Evolutionary conservation across 108 stramenopile genomes (phyloP).

Genomic region (Phaeodactylum tricornutum): DNA sequence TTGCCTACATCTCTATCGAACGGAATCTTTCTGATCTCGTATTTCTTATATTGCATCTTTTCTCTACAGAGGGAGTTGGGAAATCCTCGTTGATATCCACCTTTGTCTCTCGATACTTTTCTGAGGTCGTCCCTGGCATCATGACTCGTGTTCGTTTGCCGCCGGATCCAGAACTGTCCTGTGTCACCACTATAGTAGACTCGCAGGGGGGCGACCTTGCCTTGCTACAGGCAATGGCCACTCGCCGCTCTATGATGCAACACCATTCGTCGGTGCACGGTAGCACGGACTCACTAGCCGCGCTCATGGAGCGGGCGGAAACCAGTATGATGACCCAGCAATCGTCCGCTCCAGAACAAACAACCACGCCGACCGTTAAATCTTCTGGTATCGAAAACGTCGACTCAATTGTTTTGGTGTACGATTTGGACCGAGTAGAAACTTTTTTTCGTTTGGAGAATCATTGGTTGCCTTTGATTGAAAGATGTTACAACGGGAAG

Average conservation of each 20-base stretch:
- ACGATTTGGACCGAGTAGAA: constrained; percentile 71
- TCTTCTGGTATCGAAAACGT: constrained; percentile 25
- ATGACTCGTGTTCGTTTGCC: constrained; percentile 70
- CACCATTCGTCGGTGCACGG: too few species aligned
- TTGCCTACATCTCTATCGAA: too few species aligned
- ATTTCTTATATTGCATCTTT: constrained; percentile 2
- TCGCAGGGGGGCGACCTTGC: constrained; percentile 68
- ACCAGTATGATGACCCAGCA: constrained; percentile 8
- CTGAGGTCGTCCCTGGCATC: constrained; percentile 62
- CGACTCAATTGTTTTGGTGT: constrained; percentile 66
- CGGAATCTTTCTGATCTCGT: too few species aligned
- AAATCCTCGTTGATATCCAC: constrained; percentile 80
- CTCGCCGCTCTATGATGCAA: too few species aligned
- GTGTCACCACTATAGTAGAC: constrained; percentile 69
- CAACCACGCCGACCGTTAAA: background rate
- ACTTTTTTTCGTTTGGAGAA: constrained; percentile 63
- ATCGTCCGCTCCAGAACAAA: background rate
- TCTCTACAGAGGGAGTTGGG: constrained; percentile 61
- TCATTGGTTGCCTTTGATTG: constrained; percentile 78
- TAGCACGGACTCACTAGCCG: too few species aligned
- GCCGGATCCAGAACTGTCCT: constrained; percentile 52
- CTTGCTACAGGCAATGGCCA: constrained; percentile 38
- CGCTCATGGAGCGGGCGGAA: too few species aligned
- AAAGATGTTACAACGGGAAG: constrained; percentile 61
- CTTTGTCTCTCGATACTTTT: constrained; percentile 77